Conservation (phyloP, 1,284 basidiomycete species). For the Singerocomus rubriflavus region DNA sequence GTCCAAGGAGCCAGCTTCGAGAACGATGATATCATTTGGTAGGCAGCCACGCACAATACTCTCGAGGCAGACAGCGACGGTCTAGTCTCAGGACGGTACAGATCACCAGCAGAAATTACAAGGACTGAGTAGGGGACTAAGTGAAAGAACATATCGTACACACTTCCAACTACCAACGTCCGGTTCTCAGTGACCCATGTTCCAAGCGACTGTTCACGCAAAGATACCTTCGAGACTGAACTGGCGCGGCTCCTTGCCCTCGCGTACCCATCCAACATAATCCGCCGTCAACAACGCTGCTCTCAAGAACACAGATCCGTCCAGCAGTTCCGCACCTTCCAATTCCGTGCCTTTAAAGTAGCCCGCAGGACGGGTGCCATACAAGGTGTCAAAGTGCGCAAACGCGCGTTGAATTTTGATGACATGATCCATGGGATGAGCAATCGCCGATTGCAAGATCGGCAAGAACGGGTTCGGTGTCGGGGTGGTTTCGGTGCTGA, state of each 20-base stretch:
- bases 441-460: constrained; percentile 33
- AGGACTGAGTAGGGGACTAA: too few relatives aligned
- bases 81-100: too few relatives aligned
- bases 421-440: constrained; percentile 33
- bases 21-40: too few relatives aligned
- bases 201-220: neutral
- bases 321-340: constrained; percentile 29
- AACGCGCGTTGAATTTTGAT: constrained; percentile 33
- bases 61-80: too few relatives aligned
- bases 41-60: too few relatives aligned
- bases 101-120: too few relatives aligned
- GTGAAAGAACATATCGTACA: constrained; percentile 1
- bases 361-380: constrained; percentile 28
- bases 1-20: too few relatives aligned
- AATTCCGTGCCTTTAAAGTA: constrained; percentile 40
- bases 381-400: constrained; percentile 31
- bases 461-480: constrained; percentile 33
- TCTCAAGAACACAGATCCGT: constrained; percentile 35
- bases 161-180: neutral
- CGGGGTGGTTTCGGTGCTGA: constrained; percentile 15
- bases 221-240: constrained; percentile 20
- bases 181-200: too few relatives aligned
- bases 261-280: constrained; percentile 34
- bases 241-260: constrained; percentile 20
- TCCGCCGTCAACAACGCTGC: constrained; percentile 28